Base-by-base conservation (phyloP, 1,284 basidiomycete genomes). In the Xerocomus nothofagi region DNA sequence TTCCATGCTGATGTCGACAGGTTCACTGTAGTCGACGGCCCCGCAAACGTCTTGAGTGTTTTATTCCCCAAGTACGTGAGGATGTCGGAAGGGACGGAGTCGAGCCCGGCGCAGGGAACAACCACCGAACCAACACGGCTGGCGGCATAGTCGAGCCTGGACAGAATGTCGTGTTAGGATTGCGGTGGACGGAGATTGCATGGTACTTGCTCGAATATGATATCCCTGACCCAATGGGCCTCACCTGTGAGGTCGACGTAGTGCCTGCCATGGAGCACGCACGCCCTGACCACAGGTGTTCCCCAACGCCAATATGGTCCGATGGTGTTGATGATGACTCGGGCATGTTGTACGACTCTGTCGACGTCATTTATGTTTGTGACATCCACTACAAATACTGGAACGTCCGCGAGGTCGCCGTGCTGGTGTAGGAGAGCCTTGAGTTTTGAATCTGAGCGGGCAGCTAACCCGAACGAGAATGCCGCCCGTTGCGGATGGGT, bases 241-340 rank as follows among this genome's bases (percentile, higher is more conserved):
- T 88, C 86, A 30, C 81, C 78, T 3, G 74, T 73, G 18, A 86
- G 71, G 66, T 88, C 86, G 29, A 87, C 76, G 60, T 88, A 88
- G 64, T 84, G 81, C 45, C 71, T 75, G 2, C 80, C 78, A 33
- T 75, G 67, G 44, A 69, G 57, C n/a, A 68, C 68, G 21, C 67
- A 68, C 6, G 67, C 65, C 77, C 63, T 66, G 18, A 88, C 85
- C 23, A 89, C 81, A 12, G 79, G 75, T 18, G 79, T 81, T 1
- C 86, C 84, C 72, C 73, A 85, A 15, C 64, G 65, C 77, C 77
- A 83, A 58, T 75, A 89, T 6, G 85, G 85, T 3, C 86, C 86
- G 17, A 84, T 78, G 23, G 81, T 71, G 58, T 84, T 88, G 49
- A 88, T 79, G 32, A 89, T 76, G 18, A 90, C 82, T 44, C 75